Base-by-base conservation (phyloP, 768 basidiomycete genomes). In the Leccinellum rugosiceps region DNA sequence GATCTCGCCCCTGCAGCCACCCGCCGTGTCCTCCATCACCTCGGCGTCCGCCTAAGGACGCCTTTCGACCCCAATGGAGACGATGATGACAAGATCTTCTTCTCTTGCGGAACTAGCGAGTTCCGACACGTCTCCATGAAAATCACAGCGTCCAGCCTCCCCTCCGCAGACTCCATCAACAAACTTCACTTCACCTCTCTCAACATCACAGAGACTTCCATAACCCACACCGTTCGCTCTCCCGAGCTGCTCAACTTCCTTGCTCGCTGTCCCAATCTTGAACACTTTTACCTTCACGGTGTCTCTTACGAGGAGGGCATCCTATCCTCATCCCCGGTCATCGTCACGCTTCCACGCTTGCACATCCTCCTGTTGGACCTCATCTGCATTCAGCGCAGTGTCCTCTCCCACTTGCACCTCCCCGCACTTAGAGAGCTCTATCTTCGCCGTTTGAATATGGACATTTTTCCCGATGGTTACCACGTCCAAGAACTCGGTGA, bases 391-490 rank as follows among this genome's bases (percentile, higher is more conserved):
- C 79, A 84, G 6, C 86, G 89, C 52, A 77, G 79, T 53, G 70
- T 91, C 41, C 80, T 92, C 49, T 86, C 87, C 0, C 79, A 77
- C 54, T 70, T 92, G n/a, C 65, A 84, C 59, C 78, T 82, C 2
- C 89, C 89, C 17, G 76, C 72, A 2, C 80, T 91, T 28, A 70
- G 70, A 41, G 79, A 82, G 49, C 82, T 92, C 41, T 80, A 79
- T 65, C 84, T 92, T 58, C 75, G 81, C 6, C 82, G 85, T 59
- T 74, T 90, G 19, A 91, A 91, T 64, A 81, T 85, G 66, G 86
- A 87, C 52, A 82, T 79, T 58, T 50, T 55, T 46, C 56, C 69
- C 3, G 45, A 62, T 3, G 64, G 66, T 15, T 73, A 84, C 28
- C 66, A 72, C 15, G 44, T 57, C 6, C 52, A 68, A 26, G 88